A percentile compares a stretch with the other conserved stretches of the same genome.
Conservation (phyloP, 2,329 filamentous ascomycete genomes). For the Drechmeria coniospora region DNA sequence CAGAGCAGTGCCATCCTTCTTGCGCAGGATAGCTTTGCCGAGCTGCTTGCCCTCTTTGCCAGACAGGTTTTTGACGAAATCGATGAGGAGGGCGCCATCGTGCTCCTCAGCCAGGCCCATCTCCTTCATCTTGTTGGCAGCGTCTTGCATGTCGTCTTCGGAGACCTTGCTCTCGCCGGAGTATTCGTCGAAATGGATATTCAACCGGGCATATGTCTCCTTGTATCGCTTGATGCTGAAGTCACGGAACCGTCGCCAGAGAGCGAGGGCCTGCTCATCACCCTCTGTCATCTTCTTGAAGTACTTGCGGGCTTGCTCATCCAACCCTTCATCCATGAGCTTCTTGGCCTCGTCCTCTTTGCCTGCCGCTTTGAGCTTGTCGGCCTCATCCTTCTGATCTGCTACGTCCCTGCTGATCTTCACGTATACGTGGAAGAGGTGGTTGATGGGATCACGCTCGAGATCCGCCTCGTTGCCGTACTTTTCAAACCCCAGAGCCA, state of each 20-base stretch:
- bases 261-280: constrained; percentile 33
- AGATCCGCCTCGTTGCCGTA: constrained; percentile 52
- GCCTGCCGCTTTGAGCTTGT: constrained; percentile 25
- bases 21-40: constrained; percentile 52
- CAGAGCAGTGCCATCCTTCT: constrained; percentile 59
- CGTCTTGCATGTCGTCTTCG: constrained; percentile 48
- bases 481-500: constrained; percentile 49
- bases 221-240: constrained; percentile 27
- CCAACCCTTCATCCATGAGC: constrained; percentile 22
- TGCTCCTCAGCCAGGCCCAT: constrained; percentile 53
- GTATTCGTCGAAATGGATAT: constrained; percentile 58
- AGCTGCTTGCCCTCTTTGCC: constrained; percentile 55
- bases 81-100: constrained; percentile 56
- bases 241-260: constrained; percentile 40
- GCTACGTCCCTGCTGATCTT: constrained; percentile 47
- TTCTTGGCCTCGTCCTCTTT: constrained; percentile 20
- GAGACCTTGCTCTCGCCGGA: constrained; percentile 59
- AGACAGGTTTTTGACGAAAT: constrained; percentile 52
- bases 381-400: constrained; percentile 44
- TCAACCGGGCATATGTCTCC: constrained; percentile 52
- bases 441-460: constrained; percentile 48
- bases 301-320: constrained; percentile 35
- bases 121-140: constrained; percentile 46
- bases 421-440: constrained; percentile 54
- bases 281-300: constrained; percentile 44